A percentile compares a stretch with the other conserved stretches of the same genome.
Evolutionary conservation across 345 rosid species (phyloP).

Genomic region (Sonneratia caseolaris): DNA sequence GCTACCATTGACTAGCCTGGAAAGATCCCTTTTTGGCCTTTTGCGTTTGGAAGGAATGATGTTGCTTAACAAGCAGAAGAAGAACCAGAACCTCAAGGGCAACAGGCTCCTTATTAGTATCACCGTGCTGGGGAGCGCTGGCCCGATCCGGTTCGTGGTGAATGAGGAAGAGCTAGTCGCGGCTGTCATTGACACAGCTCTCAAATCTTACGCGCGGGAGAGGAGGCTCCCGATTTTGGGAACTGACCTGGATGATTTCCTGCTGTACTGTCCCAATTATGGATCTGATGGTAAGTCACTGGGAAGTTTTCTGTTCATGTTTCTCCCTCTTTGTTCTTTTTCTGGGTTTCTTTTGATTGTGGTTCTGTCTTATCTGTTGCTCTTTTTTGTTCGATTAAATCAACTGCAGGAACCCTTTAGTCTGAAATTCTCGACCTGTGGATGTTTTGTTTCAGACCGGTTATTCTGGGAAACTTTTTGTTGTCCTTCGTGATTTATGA

Average conservation of each 20-base stretch:
- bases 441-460: too few species aligned
- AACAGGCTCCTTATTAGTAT: conserved; percentile 68
- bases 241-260: conserved; percentile 65
- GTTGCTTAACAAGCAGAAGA: conserved; percentile 86
- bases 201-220: conserved; percentile 87
- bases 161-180: conserved; percentile 66
- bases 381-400: too few species aligned
- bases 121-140: conserved; percentile 86
- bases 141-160: conserved; percentile 90
- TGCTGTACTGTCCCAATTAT: conserved; percentile 61
- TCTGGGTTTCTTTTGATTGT: too few species aligned
- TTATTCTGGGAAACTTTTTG: too few species aligned
- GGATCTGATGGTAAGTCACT: conserved; percentile 26
- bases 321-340: too few species aligned
- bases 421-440: too few species aligned
- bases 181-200: conserved; percentile 67
- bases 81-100: conserved; percentile 51
- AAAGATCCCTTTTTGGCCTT: background rate
- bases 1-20: background rate
- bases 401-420: too few species aligned
- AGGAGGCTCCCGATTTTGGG: conserved; percentile 94
- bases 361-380: too few species aligned
- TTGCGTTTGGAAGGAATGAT: conserved; percentile 20
- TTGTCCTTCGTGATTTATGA: too few species aligned
- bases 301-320: too few species aligned